Evolutionary conservation across 176 grass and related monocot genomes (phyloP), one percentile per base, ranked within the genome.

Genomic region (Saccharum officinarum): DNA sequence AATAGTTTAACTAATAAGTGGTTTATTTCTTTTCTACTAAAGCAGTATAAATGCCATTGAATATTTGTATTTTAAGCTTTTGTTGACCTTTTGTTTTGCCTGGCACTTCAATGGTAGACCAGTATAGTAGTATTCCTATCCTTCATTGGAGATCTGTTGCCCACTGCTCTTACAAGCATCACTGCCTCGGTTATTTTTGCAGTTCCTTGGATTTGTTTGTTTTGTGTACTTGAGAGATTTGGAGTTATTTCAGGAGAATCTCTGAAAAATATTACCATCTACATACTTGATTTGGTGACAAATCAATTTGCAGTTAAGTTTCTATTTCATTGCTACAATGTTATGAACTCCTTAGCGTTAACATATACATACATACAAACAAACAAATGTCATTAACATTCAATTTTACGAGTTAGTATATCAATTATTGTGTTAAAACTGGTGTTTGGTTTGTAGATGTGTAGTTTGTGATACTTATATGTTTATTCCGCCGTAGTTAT

Each of bases 171-270:
- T 87, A 86, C 88, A 75, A 50, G 67, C 46, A 84, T 80, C 14
- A 50, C 20, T 91, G 89, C 33, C 60, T 79, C 41, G 60, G 73
- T 75, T 87, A 80, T 62, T 83, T 81, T 90, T 91, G 89, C 89
- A 91, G 85, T 91, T 91, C 7, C 69, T 83, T 84, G 69, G 89
- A 91, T 84, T 90, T 80, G 80, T 91, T 91, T 91, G 61, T 87
- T 91, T 87, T 84, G 71, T 80, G 75, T 84, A 75, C 81, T 91
- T 91, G 75, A 87, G 75, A 83, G 55, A 39, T 90, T 83, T 90
- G 89, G 75, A 83, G 80, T 90, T 84, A 50, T 90, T 70, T 87
- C 46, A 36, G 80, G 79, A 79, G 80, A 87, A 52, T 80, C 60
- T 64, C 39, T 84, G 75, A 80, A 87, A 83, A 80, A 50, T 91